These are phyloP conservation scores for Crithidia thermophila DNA, from an alignment of 208 protist species.

Conservation along the genomic window DNA sequence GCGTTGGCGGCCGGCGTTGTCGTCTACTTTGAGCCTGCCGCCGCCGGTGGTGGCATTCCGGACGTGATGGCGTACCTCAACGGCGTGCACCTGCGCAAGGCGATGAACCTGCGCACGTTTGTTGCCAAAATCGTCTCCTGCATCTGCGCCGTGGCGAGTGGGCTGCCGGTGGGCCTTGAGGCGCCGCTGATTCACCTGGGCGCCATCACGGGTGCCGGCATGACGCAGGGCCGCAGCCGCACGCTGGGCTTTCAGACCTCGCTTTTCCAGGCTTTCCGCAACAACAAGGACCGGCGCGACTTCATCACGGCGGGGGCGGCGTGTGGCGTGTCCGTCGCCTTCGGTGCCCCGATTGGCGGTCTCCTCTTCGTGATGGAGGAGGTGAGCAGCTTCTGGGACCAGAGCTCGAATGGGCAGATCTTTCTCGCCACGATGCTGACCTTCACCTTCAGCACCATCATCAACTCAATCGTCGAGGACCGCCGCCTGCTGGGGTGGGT, in stretches of 20 bases:
- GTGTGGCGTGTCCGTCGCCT: conserved; percentile 95
- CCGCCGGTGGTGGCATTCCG: conserved; percentile 85
- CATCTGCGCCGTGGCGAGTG: conserved; percentile 88
- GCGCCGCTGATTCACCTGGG: conserved; percentile 97
- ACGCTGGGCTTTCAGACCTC: conserved; percentile 83
- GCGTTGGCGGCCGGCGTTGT: conserved; percentile 65
- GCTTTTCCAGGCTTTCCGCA: conserved; percentile 84
- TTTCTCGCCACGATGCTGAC: conserved; percentile 94
- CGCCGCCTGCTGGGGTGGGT: conserved; percentile 80
- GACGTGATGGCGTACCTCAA: conserved; percentile 95
- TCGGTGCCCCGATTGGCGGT: conserved; percentile 95
- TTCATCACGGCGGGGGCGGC: conserved; percentile 95
- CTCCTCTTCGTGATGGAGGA: conserved; percentile 97
- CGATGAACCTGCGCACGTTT: conserved; percentile 89
- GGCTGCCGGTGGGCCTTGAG: conserved; percentile 94
- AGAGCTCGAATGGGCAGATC: conserved; percentile 90
- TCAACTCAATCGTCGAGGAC: conserved; percentile 82
- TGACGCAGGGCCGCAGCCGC: conserved; percentile 91
- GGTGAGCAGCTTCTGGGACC: conserved; percentile 92
- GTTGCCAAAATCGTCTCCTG: conserved; percentile 84
- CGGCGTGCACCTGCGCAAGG: conserved; percentile 90
- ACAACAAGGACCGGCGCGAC: conserved; percentile 93
- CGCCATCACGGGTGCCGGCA: conserved; percentile 92
- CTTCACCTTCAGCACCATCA: conserved; percentile 81
- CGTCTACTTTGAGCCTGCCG: conserved; percentile 85